Percentiles rank a stretch among this genome's conserved stretches.
Evolutionary conservation across 2,329 filamentous ascomycete genomes (phyloP).

Genomic region (Neonectria faginata): DNA sequence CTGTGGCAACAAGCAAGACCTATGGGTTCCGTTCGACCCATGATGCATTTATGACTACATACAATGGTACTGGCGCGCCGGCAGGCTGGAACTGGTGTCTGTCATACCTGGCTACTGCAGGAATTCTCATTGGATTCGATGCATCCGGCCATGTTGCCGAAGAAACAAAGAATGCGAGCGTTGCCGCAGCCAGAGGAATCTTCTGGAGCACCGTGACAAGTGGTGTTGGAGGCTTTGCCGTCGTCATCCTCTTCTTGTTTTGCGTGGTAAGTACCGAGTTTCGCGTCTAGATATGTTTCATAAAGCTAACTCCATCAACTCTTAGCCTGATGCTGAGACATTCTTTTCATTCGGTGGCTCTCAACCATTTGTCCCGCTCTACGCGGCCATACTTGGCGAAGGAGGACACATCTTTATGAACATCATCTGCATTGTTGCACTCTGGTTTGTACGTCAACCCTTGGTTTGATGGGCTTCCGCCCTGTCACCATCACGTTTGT

Average conservation of each 20-base stretch:
- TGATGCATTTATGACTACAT: slow-evolving; percentile 70
- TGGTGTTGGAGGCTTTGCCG: slow-evolving; percentile 65
- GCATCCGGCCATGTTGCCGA: slow-evolving; percentile 71
- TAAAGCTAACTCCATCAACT: background rate
- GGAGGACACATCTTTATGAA: slow-evolving; percentile 72
- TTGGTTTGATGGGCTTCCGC: background rate
- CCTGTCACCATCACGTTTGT: background rate
- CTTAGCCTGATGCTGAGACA: slow-evolving; percentile 62
- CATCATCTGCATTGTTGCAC: slow-evolving; percentile 63
- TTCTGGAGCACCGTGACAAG: slow-evolving; percentile 71
- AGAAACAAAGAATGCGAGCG: slow-evolving; percentile 68
- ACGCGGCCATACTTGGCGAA: slow-evolving; percentile 66
- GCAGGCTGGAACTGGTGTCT: slow-evolving; percentile 73
- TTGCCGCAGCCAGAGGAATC: slow-evolving; percentile 68
- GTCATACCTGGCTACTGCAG: slow-evolving; percentile 70
- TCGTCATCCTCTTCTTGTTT: slow-evolving; percentile 70
- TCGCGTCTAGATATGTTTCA: too few relatives aligned
- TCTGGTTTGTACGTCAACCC: slow-evolving; percentile 60
- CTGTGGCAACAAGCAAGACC: slow-evolving; percentile 65
- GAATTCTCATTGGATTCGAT: slow-evolving; percentile 71
- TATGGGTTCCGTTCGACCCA: slow-evolving; percentile 69
- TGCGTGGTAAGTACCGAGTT: slow-evolving; percentile 58
- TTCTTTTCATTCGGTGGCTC: slow-evolving; percentile 66
- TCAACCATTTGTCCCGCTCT: slow-evolving; percentile 70
- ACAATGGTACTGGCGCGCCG: slow-evolving; percentile 67